A percentile compares a stretch with the other conserved stretches of the same genome.
Evolutionary conservation across 176 grass and related monocot genomes (phyloP).

Genomic region (Ampelocalamus luodianensis): DNA sequence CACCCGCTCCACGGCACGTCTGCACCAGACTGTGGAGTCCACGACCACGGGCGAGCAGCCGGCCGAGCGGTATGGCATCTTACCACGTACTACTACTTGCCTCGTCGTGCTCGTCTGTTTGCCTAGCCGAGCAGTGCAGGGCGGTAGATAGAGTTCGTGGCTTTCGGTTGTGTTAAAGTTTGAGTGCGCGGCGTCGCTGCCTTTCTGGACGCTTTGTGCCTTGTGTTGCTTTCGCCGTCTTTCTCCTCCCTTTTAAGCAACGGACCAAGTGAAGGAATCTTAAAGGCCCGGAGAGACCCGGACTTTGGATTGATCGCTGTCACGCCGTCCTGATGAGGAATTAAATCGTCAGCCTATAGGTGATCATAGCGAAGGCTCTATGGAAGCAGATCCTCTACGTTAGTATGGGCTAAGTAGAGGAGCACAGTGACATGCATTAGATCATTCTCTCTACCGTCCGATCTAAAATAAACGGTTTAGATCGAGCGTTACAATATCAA

Average conservation of each 20-base stretch:
- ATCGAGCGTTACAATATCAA: too few species aligned
- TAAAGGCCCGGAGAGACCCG: neutral
- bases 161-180: neutral
- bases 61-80: neutral
- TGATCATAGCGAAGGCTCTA: neutral
- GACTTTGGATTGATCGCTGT: neutral
- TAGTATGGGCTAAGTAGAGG: too few species aligned
- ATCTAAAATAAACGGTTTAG: too few species aligned
- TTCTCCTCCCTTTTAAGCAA: slow-evolving; percentile 44
- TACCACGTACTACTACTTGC: neutral
- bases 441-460: too few species aligned
- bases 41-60: neutral
- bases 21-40: neutral
- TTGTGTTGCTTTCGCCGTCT: slow-evolving; percentile 3
- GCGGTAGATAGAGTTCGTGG: neutral
- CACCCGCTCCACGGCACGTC: neutral
- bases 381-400: too few species aligned
- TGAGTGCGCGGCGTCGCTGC: neutral
- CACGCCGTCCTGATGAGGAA: neutral
- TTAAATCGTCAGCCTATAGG: neutral
- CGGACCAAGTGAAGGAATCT: slow-evolving; percentile 22
- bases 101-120: neutral
- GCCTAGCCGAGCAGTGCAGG: neutral
- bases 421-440: too few species aligned
- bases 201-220: neutral